Evolutionary conservation across 768 basidiomycete species (phyloP).

Genomic region (Tremella mesenterica): DNA sequence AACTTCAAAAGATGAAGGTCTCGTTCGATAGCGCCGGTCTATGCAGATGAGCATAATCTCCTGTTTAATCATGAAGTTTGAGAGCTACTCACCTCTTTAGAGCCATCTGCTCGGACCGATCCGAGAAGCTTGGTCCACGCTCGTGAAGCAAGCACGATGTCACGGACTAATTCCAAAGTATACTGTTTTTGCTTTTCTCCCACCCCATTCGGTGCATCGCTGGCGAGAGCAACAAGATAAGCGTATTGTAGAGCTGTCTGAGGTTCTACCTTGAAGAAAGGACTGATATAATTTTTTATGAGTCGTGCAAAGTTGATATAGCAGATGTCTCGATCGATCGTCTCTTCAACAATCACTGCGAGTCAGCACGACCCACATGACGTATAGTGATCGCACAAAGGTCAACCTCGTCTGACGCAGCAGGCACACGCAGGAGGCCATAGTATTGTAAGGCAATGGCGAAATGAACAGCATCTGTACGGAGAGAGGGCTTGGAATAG

Average conservation of each 20-base stretch:
- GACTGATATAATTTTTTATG: constrained; percentile 84
- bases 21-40: constrained; percentile 84
- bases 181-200: constrained; percentile 78
- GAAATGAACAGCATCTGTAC: constrained; percentile 89
- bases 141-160: constrained; percentile 46
- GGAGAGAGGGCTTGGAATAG: constrained; percentile 75
- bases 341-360: constrained; percentile 9
- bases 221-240: constrained; percentile 68
- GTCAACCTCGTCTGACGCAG: constrained; percentile 71
- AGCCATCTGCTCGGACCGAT: constrained; percentile 80
- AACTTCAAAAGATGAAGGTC: constrained; percentile 68
- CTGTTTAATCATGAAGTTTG: not conserved
- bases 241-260: constrained; percentile 92
- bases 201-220: constrained; percentile 57
- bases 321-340: constrained; percentile 16
- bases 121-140: constrained; percentile 87
- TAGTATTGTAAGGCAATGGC: constrained; percentile 88
- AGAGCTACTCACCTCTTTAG: constrained; percentile 60
- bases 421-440: constrained; percentile 75
- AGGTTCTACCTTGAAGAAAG: constrained; percentile 85
- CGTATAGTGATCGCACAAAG: constrained; percentile 32
- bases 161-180: constrained; percentile 45
- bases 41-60: too few relatives aligned
- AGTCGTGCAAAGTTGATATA: constrained; percentile 67
- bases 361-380: not conserved